Evolutionary conservation across 768 basidiomycete genomes (phyloP), one percentile per base, ranked within the genome.

Genomic region (Austroboletus festivus): DNA sequence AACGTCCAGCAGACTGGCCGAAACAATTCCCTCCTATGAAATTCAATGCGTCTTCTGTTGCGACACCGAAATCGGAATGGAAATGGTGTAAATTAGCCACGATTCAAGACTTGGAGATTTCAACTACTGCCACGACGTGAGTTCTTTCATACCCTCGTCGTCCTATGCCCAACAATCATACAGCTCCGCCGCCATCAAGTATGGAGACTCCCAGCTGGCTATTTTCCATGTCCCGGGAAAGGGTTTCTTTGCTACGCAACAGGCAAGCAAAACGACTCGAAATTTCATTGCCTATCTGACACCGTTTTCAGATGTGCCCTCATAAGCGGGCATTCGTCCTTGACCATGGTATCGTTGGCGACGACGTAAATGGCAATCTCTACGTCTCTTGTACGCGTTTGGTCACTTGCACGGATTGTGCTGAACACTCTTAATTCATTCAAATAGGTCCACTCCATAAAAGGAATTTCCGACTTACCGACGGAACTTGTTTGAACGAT

Each of bases 1-100:
- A 63, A 12, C 74, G 83, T 20, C 83, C 85, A 1, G 82, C 82
- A 6, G 76, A 86, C 49, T 89, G 86, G 86, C 76, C 83, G 1
- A 81, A 82, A 59, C 68, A 71, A 16, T 74, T 73, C 38, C 71
- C 78, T 4, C 62, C 78, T 0, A 64, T 74, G n/a, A 78, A 76
- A 48, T 63, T 84, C 23, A 55, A 63, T 21, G 51, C 61, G 38
- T 61, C 67, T 15, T 62, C 71, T 39, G 55, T 83, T 35, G 46
- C 60, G 3, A 71, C 75, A 1, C 77, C 77, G 0, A 78, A 75
- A 44, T 57, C 62, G 3, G 59, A 76, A 24, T 88, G 84, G 86
- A 63, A 63, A 41, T 88, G 83, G 83, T 57, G 70, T 4, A 68
- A 64, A 33, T 57, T 86, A 28, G 81, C 78, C 3, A 68, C 61